Evolutionary conservation across 1,139 yeast genomes (phyloP), one percentile per base, ranked within the genome.

Genomic region (Taphrina wiesneri): DNA sequence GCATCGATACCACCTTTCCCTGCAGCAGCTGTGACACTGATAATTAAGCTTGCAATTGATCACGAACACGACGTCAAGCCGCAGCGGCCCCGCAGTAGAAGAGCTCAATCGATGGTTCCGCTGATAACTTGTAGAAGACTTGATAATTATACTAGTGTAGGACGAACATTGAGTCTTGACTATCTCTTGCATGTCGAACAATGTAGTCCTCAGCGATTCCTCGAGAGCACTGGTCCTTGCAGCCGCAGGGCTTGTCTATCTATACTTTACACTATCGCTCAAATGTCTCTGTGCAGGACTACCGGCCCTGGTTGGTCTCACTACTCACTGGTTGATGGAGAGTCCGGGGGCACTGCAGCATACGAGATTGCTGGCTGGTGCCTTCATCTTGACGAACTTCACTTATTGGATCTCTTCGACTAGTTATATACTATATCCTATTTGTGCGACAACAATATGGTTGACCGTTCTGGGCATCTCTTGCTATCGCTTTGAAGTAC

Each of bases 221-320:
- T 49, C 54, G 36, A 26, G 36, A 28, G 54, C 36, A 17, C 19
- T 49, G 23, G 1, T 17, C 2, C 30, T 41, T 13, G 60, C 36
- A 13, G 30, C 49, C 3, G 5, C 45, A 2, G 62, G 62, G 7
- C 52, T 45, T 32, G 28, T 51, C 15, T 60, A 60, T 26, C 25
- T 51, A n/a, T 60, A 60, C 51, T 23, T 39, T 23, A 45, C 57
- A 13, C 53, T 46, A 34, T 49, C 64, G 19, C 15, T 51, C 34
- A 39, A 19, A 19, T 51, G 64, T 41, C 21, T 60, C 5, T 9
- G 13, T 17, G 15, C 57, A 19, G 64, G 64, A 28, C 43, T 60
- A 52, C 64, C 64, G n/a, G 51, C 30, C 5, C 30, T 60, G 28
- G 19, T 43, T 9, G 43, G 39, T 17, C 30, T 60, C 17, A 9